Percentiles rank a stretch among this genome's conserved stretches.
Conservation (phyloP, 257 asterid species). For the Verbena officinalis region DNA sequence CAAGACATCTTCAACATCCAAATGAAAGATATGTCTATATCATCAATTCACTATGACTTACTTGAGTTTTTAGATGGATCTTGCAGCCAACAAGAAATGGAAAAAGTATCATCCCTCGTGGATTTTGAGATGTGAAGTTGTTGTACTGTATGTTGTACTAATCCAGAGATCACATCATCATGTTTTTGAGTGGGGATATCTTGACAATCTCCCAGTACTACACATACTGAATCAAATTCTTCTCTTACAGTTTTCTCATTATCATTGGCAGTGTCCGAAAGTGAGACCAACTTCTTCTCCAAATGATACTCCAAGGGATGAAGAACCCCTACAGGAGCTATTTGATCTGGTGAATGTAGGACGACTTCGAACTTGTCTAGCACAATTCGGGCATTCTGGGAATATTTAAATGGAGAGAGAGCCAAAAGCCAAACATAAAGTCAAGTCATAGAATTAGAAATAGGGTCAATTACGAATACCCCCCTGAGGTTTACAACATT, state of each 20-base stretch:
- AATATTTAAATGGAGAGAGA: constrained; percentile 28
- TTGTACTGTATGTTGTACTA: constrained; percentile 37
- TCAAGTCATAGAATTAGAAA: constrained; percentile 11
- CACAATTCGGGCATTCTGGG: constrained; percentile 89
- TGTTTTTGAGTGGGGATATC: constrained; percentile 34
- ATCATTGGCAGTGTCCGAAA: constrained; percentile 43
- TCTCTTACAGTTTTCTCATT: constrained; percentile 34
- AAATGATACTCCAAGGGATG: constrained; percentile 90
- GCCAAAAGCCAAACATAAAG: constrained; percentile 7
- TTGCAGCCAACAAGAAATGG: constrained; percentile 82
- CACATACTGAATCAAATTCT: constrained; percentile 58
- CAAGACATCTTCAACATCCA: constrained; percentile 21
- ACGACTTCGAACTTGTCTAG: constrained; percentile 82
- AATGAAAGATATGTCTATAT: constrained; percentile 4
- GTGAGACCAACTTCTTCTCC: constrained; percentile 55
- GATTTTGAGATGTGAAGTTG: constrained; percentile 59
- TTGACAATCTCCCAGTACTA: constrained; percentile 66
- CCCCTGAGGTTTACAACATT: no score
- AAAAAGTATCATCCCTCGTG: constrained; percentile 54
- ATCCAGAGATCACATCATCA: constrained; percentile 34
- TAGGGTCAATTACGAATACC: constrained; percentile 1
- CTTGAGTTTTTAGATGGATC: constrained; percentile 56
- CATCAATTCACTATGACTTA: no score
- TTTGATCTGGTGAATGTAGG: constrained; percentile 83
- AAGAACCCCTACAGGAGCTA: constrained; percentile 94